Conservation (phyloP, 345 rosid species). For the Psidium guajava region DNA sequence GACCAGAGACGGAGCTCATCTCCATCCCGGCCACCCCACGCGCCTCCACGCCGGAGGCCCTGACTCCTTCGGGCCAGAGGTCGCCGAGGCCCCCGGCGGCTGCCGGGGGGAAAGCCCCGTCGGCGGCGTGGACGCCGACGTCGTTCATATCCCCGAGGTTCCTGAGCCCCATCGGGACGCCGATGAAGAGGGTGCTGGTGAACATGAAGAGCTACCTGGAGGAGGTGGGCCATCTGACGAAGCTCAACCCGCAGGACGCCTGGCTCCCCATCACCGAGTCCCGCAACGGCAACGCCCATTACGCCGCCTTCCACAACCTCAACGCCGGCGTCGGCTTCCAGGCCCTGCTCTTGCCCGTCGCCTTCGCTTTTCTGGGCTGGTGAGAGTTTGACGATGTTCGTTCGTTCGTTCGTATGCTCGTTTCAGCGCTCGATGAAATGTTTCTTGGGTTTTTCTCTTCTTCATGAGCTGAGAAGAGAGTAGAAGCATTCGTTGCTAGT, state of each 20-base stretch:
- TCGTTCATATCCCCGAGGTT: conserved; percentile 95
- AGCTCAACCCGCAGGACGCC: conserved; percentile 95
- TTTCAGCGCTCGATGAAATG: not conserved
- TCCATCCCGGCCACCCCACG: conserved; percentile 96
- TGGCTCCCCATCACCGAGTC: conserved; percentile 99
- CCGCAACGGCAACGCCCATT: conserved; percentile 94
- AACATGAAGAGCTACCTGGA: conserved; percentile 94
- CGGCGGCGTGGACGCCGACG: conserved; percentile 96
- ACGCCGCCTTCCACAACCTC: conserved; percentile 93
- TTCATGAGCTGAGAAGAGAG: not conserved
- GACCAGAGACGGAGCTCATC: conserved; percentile 96
- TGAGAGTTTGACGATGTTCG: conserved; percentile 1
- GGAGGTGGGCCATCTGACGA: conserved; percentile 90
- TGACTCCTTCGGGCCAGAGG: conserved; percentile 88
- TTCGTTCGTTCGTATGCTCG: not conserved
- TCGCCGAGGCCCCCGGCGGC: conserved; percentile 60
- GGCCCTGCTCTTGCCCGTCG: conserved; percentile 88
- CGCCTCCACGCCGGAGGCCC: conserved; percentile 89
- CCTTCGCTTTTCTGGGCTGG: conserved; percentile 97
- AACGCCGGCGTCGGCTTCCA: conserved; percentile 97
- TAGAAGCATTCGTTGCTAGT: not conserved
- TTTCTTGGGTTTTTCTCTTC: not conserved
- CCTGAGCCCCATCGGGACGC: conserved; percentile 91
- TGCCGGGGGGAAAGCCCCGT: conserved; percentile 41
- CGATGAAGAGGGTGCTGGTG: conserved; percentile 88